Evolutionary conservation across 768 basidiomycete genomes (phyloP).

Genomic region (Gyrodon lividus): DNA sequence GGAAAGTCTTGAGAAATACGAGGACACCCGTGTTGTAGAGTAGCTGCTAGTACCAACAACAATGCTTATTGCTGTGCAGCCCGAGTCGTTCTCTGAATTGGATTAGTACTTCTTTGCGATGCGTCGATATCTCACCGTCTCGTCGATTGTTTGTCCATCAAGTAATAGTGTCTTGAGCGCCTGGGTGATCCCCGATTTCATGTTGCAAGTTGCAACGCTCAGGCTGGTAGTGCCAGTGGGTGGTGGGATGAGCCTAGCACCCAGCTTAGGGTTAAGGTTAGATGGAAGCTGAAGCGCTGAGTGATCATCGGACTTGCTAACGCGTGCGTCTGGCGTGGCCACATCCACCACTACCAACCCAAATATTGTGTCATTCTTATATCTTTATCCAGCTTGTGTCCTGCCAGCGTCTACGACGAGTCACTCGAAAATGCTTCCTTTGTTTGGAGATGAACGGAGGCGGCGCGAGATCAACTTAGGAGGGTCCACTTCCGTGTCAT

Average conservation of each 20-base stretch:
- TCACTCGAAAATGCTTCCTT: constrained; percentile 33
- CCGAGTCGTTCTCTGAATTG: too few relatives aligned
- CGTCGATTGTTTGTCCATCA: too few relatives aligned
- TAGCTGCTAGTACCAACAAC: too few relatives aligned
- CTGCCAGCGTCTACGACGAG: neutral
- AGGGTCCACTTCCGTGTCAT: constrained; percentile 51
- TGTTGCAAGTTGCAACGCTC: too few relatives aligned
- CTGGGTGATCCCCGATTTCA: too few relatives aligned
- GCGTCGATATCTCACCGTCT: too few relatives aligned
- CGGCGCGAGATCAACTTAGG: constrained; percentile 76
- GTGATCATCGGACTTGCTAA: neutral
- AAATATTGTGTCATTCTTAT: neutral
- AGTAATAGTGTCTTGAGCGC: too few relatives aligned
- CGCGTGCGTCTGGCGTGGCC: constrained; percentile 1
- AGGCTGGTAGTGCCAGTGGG: too few relatives aligned
- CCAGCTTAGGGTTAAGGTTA: constrained; percentile 19
- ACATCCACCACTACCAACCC: neutral
- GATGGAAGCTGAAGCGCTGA: too few relatives aligned
- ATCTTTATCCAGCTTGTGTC: neutral
- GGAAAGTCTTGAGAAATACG: constrained; percentile 16
- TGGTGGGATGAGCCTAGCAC: neutral
- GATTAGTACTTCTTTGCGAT: too few relatives aligned
- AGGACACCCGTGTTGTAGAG: too few relatives aligned
- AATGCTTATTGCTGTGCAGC: too few relatives aligned
- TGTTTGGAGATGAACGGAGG: constrained; percentile 51